A percentile compares a stretch with the other conserved stretches of the same genome.
These are phyloP conservation scores for Laburnicola sp. DNA, from an alignment of 2,329 filamentous ascomycete species.

Conservation along the genomic window DNA sequence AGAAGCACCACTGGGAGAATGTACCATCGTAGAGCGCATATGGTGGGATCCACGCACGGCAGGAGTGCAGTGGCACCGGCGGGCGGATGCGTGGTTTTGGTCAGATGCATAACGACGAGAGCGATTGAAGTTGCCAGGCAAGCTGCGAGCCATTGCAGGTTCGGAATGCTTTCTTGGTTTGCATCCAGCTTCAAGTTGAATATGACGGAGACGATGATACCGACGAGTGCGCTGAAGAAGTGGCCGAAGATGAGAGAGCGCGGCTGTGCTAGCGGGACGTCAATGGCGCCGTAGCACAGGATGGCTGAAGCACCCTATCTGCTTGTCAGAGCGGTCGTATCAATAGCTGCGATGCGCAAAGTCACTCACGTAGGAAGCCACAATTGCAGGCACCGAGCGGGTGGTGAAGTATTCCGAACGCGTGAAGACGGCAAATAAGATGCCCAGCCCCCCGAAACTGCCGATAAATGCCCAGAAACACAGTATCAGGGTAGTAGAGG, in stretches of 20 bases:
- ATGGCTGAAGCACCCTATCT: slow-evolving; percentile 50
- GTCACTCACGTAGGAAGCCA: slow-evolving; percentile 45
- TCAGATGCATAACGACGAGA: slow-evolving; percentile 51
- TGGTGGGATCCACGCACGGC: slow-evolving; percentile 44
- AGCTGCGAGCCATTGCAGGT: slow-evolving; percentile 49
- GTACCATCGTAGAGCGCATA: slow-evolving; percentile 49
- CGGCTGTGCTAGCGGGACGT: slow-evolving; percentile 51
- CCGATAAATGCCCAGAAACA: slow-evolving; percentile 50
- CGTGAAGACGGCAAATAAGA: slow-evolving; percentile 47
- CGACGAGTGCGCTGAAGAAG: slow-evolving; percentile 49
- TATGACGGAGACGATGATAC: slow-evolving; percentile 50
- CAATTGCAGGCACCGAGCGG: slow-evolving; percentile 47
- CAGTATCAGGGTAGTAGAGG: slow-evolving; percentile 36
- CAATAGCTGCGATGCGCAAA: not conserved
- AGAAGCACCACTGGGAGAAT: slow-evolving; percentile 49
- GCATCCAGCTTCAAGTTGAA: slow-evolving; percentile 46
- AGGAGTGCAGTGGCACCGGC: slow-evolving; percentile 53
- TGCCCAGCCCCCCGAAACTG: slow-evolving; percentile 48
- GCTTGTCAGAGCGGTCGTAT: slow-evolving; percentile 8
- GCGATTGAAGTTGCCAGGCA: slow-evolving; percentile 49
- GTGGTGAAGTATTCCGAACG: slow-evolving; percentile 45
- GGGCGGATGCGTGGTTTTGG: slow-evolving; percentile 53
- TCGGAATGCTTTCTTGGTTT: slow-evolving; percentile 26
- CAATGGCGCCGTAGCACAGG: slow-evolving; percentile 51
- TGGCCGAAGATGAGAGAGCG: slow-evolving; percentile 51